Evolutionary conservation across 2,329 filamentous ascomycete genomes (phyloP), one percentile per base, ranked within the genome.

Genomic region (Aspergillus versicolor): DNA sequence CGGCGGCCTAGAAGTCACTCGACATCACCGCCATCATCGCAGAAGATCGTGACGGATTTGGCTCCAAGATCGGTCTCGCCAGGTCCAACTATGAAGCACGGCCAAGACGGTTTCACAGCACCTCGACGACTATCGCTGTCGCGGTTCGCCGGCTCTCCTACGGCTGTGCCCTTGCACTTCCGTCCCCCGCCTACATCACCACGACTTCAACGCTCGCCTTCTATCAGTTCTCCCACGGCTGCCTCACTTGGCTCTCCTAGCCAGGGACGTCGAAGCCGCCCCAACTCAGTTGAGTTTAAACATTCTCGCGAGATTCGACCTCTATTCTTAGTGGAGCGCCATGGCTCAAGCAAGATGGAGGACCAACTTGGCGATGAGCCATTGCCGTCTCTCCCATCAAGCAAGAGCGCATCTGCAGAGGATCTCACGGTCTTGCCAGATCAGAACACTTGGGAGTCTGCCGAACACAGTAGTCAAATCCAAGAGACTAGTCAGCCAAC

Each of bases 311-410:
- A 94, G 68, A 88, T 92, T 66, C 87, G 89, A 63, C 92, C 92
- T 0, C 77, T 97, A 8, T 93, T 90, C 73, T 85, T 96, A 21
- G 84, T 96, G 6, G 90, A 95, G 71, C 86, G 80, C 30, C 84
- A 81, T 62, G 75, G 77, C 19, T 61, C 69, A 9, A 67, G 62
- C 17, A 80, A 81, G 65, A 67, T 70, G 17, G 75, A 71, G 61
- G 70, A 66, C 15, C 70, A 76, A 40, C 60, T 62, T 13, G 73
- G 17, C 13, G 44, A 78, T 24, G 77, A 78, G 50, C 65, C 74
- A 4, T 70, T 79, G 46, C 81, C 81, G 34, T 78, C 78, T n/a
- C 70, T 83, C 11, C 81, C 81, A 40, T 78, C 78, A 5, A 83
- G 81, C 67, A 75, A 76, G 63, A 75, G 72, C 45, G 74, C 78